Conservation (phyloP, 768 basidiomycete genomes). For the Kwoniella botswanensis region DNA sequence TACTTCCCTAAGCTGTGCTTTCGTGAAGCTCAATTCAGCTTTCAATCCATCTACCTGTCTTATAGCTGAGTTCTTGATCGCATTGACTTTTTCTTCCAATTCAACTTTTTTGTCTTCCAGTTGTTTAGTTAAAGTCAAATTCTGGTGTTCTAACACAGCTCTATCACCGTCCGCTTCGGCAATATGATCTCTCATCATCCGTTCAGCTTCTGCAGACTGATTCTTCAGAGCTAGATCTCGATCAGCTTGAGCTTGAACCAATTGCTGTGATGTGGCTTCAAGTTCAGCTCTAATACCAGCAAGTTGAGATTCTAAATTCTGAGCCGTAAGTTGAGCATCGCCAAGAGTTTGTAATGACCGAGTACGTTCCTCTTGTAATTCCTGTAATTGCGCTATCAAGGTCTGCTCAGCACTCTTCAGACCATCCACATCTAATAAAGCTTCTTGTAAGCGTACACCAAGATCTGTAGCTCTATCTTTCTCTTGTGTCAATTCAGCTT, state of each 20-base stretch:
- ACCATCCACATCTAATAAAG: conserved; percentile 51
- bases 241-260: conserved; percentile 73
- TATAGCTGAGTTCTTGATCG: conserved; percentile 34
- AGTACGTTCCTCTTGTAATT: conserved; percentile 77
- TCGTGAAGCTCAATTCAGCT: conserved; percentile 68
- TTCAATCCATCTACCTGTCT: conserved; percentile 66
- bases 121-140: conserved; percentile 74
- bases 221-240: conserved; percentile 76
- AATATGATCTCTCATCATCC: conserved; percentile 79
- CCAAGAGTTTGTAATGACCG: conserved; percentile 72
- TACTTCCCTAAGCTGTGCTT: conserved; percentile 52
- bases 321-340: conserved; percentile 73
- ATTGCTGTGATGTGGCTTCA: conserved; percentile 70
- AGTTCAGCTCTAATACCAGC: conserved; percentile 73
- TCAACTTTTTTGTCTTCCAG: conserved; percentile 70
- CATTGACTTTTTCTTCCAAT: conserved; percentile 42
- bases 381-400: conserved; percentile 65
- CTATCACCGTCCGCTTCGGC: conserved; percentile 93
- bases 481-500: conserved; percentile 48
- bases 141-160: conserved; percentile 88
- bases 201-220: conserved; percentile 69
- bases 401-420: conserved; percentile 62
- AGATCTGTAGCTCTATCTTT: conserved; percentile 62
- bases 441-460: conserved; percentile 50
- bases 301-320: conserved; percentile 77